Conservation (phyloP, 1,139 yeast species). For the Lodderomyces parapsilosis region DNA sequence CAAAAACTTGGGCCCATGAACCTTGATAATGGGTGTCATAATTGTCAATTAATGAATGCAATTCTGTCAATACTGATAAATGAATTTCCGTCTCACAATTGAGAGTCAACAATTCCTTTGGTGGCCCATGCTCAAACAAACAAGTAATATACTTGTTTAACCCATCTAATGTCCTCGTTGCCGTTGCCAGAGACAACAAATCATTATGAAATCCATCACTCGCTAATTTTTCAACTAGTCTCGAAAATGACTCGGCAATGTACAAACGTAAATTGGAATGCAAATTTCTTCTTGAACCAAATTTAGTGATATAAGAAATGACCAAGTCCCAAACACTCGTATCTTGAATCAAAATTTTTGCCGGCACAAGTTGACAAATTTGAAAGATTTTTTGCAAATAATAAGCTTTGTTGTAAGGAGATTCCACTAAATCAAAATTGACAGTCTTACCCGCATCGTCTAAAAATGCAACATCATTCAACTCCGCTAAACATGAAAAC, state of each 20-base stretch:
- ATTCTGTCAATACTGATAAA: conserved; percentile 56
- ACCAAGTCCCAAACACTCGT: conserved; percentile 48
- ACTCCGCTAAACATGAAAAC: conserved; percentile 41
- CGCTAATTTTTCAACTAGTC: conserved; percentile 47
- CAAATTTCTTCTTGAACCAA: conserved; percentile 36
- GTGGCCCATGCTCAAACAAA: conserved; percentile 35
- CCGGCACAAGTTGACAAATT: conserved; percentile 49
- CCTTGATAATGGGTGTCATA: conserved; percentile 54
- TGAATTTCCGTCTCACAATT: conserved; percentile 68
- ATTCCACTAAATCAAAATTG: conserved; percentile 17
- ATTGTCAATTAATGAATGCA: conserved; percentile 71
- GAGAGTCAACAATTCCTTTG: conserved; percentile 41
- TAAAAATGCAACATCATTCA: conserved; percentile 32
- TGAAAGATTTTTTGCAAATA: conserved; percentile 40
- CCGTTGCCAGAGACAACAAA: conserved; percentile 25
- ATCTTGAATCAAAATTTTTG: conserved; percentile 43
- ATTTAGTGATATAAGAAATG: conserved; percentile 40
- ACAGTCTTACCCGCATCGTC: conserved; percentile 12
- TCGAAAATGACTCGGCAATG: conserved; percentile 49
- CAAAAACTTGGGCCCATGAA: conserved; percentile 74
- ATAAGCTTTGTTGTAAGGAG: conserved; percentile 44
- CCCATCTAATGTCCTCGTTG: conserved; percentile 36
- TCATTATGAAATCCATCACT: conserved; percentile 41
- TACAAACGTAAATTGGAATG: conserved; percentile 45
- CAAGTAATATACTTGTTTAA: conserved; percentile 31